A percentile compares a stretch with the other conserved stretches of the same genome.
Evolutionary conservation across 345 rosid species (phyloP).

Genomic region (Arabis hirsuta): DNA sequence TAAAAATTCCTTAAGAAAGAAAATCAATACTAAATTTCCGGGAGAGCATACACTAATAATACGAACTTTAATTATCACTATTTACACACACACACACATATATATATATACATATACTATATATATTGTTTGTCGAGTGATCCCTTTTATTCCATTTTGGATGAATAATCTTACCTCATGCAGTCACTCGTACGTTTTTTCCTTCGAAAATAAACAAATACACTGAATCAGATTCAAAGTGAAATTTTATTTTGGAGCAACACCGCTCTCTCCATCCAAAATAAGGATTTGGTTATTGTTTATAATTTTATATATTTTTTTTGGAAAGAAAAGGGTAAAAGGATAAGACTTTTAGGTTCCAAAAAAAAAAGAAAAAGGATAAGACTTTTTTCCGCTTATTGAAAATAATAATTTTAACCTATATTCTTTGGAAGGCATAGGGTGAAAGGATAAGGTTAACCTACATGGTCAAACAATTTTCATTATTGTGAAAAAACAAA

Average conservation of each 20-base stretch:
- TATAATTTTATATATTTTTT: not conserved
- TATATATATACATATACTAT: not conserved
- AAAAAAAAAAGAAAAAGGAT: not conserved
- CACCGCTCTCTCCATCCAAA: slow-evolving; percentile 8
- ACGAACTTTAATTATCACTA: slow-evolving; percentile 16
- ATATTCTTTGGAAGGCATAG: not conserved
- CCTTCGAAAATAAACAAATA: slow-evolving; percentile 10
- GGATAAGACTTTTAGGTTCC: not conserved
- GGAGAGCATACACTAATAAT: not conserved
- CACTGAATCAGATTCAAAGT: slow-evolving; percentile 41
- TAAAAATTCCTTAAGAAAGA: not conserved
- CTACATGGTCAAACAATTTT: not conserved
- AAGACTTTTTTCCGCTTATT: not conserved
- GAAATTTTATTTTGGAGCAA: slow-evolving; percentile 7
- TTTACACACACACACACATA: not conserved
- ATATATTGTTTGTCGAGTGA: slow-evolving; percentile 3
- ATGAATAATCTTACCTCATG: slow-evolving; percentile 24
- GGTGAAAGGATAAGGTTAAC: not conserved
- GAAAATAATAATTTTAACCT: not conserved
- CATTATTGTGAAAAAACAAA: too few species aligned
- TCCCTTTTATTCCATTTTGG: slow-evolving; percentile 24
- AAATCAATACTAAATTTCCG: not conserved
- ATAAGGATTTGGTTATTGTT: not conserved
- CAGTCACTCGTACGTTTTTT: slow-evolving; percentile 18
- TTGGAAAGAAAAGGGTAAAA: slow-evolving; percentile 2